Evolutionary conservation across 805 yeast species (phyloP).

Genomic region (Hanseniaspora occidentalis): DNA sequence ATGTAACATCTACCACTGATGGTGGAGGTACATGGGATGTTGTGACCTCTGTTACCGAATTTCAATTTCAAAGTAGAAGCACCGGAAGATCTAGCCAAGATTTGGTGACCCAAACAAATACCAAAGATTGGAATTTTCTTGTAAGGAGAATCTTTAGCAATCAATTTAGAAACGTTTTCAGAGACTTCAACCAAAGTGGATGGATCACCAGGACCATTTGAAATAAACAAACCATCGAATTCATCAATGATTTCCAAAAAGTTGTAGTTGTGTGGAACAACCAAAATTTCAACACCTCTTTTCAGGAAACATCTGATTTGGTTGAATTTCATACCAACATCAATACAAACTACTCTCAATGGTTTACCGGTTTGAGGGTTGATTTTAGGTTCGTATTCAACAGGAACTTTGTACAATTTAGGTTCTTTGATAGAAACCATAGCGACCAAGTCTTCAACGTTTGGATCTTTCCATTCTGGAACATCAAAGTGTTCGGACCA

Average conservation of each 20-base stretch:
- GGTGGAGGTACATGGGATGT: constrained; percentile 86
- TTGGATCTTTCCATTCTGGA: constrained; percentile 92
- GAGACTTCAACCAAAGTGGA: constrained; percentile 65
- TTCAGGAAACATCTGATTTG: constrained; percentile 94
- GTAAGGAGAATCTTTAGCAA: constrained; percentile 35
- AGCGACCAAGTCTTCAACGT: constrained; percentile 81
- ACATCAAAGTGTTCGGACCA: constrained; percentile 58
- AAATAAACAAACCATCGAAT: constrained; percentile 90
- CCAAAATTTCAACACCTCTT: constrained; percentile 91
- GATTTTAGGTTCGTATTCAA: constrained; percentile 21
- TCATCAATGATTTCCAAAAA: constrained; percentile 38
- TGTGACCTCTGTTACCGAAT: constrained; percentile 99
- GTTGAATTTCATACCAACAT: constrained; percentile 96
- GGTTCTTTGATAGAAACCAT: constrained; percentile 75
- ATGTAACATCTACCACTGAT: constrained; percentile 94
- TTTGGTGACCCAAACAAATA: constrained; percentile 97
- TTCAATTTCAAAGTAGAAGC: constrained; percentile 85
- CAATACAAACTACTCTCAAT: constrained; percentile 77
- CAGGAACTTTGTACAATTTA: constrained; percentile 59
- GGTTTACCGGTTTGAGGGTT: constrained; percentile 53
- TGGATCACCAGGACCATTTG: constrained; percentile 99
- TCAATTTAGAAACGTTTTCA: constrained; percentile 40
- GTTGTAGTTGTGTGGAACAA: constrained; percentile 91
- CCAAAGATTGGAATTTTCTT: constrained; percentile 82
- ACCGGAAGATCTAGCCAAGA: constrained; percentile 89